phyloP scores from a whole-genome alignment of 495 filamentous ascomycete genomes.

The Penicillium steckii region DNA sequence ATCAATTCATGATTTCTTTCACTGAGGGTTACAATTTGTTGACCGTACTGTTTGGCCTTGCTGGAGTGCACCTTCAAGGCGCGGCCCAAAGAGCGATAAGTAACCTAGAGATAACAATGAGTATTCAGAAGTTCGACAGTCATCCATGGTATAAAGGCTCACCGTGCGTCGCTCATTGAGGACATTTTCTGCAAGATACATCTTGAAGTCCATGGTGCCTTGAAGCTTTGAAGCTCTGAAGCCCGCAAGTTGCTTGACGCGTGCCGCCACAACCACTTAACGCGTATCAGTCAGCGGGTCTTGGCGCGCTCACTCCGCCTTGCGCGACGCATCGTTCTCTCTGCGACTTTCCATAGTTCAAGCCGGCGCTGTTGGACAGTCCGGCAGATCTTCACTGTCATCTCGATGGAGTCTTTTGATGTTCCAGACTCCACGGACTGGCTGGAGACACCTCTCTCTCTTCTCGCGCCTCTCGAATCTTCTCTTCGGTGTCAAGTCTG shows the following conservation, averaged over 20 bases:
- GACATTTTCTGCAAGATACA: slow-evolving; percentile 71
- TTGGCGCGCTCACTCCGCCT: slow-evolving; percentile 31
- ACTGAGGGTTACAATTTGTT: background rate
- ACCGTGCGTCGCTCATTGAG: slow-evolving; percentile 76
- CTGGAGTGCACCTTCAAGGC: slow-evolving; percentile 80
- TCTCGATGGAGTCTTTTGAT: slow-evolving; percentile 53
- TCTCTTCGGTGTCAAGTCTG: slow-evolving; percentile 93
- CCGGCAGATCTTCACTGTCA: background rate
- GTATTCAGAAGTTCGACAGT: background rate
- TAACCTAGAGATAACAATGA: slow-evolving; percentile 55
- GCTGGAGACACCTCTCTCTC: slow-evolving; percentile 72
- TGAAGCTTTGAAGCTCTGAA: slow-evolving; percentile 5
- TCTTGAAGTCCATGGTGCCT: slow-evolving; percentile 54
- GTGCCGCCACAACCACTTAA: slow-evolving; percentile 43
- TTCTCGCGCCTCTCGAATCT: slow-evolving; percentile 74
- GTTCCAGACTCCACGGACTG: slow-evolving; percentile 92
- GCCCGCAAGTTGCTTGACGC: slow-evolving; percentile 29
- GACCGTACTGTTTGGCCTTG: slow-evolving; percentile 70
- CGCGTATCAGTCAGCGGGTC: slow-evolving; percentile 52
- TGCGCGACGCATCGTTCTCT: slow-evolving; percentile 6
- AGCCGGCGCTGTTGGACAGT: background rate
- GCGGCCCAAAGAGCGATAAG: slow-evolving; percentile 78
- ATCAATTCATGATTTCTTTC: slow-evolving; percentile 1
- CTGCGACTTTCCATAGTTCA: background rate
- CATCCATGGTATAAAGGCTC: too few species aligned